phyloP scores from a whole-genome alignment of 306 rosid genomes.

The Medicago lupulina region DNA sequence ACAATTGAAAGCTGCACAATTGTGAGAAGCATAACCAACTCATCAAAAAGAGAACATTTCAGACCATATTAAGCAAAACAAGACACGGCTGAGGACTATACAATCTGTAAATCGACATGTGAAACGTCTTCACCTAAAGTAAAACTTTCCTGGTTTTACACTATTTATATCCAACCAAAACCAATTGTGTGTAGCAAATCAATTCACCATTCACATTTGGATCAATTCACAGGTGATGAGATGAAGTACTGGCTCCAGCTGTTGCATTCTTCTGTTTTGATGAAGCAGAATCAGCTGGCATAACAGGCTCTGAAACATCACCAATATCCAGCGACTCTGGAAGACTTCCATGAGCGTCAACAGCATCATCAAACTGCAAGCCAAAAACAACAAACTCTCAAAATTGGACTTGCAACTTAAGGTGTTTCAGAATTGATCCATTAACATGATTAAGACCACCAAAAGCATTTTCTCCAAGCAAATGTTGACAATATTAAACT shows the following conservation, averaged over 20 bases:
- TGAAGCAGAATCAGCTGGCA: slow-evolving; percentile 49
- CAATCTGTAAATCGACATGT: slow-evolving; percentile 46
- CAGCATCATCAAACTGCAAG: slow-evolving; percentile 56
- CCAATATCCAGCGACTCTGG: slow-evolving; percentile 89
- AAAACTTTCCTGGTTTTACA: slow-evolving; percentile 52
- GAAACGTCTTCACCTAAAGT: slow-evolving; percentile 36
- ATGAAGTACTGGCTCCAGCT: slow-evolving; percentile 60
- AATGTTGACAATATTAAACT: slow-evolving; percentile 26
- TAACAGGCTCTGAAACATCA: slow-evolving; percentile 72
- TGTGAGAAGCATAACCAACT: slow-evolving; percentile 46
- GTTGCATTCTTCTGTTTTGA: slow-evolving; percentile 63
- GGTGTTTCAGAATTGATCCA: slow-evolving; percentile 10
- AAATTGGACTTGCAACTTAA: slow-evolving; percentile 26
- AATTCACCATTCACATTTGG: slow-evolving; percentile 39
- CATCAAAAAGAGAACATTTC: slow-evolving; percentile 49
- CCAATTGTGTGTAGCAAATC: slow-evolving; percentile 48
- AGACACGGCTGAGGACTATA: slow-evolving; percentile 60
- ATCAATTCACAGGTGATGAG: slow-evolving; percentile 38
- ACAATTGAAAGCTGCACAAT: slow-evolving; percentile 45
- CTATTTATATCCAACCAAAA: slow-evolving; percentile 45
- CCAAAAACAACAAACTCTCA: slow-evolving; percentile 31
- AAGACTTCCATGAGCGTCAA: slow-evolving; percentile 64
- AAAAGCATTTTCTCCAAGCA: neutral
- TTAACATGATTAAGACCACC: neutral
- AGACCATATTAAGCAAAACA: slow-evolving; percentile 42